phyloP scores from a whole-genome alignment of 2,329 filamentous ascomycete species.

The Cladosporium halotolerans region DNA sequence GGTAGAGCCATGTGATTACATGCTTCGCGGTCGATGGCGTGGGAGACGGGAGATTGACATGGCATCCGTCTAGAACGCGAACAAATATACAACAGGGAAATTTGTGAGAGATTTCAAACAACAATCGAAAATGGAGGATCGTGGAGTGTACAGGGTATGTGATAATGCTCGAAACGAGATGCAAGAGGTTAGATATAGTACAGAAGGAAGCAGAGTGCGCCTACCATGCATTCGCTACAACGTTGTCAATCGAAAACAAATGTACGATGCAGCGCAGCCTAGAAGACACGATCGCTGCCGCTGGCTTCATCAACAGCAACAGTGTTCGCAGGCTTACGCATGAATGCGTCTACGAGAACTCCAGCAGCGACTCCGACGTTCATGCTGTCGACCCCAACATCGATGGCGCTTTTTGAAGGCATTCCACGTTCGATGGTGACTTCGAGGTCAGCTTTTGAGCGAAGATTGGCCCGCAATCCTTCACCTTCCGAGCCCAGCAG shows the following conservation, averaged over 20 bases:
- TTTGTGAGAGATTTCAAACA: too few species aligned
- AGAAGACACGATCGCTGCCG: not conserved
- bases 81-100: too few species aligned
- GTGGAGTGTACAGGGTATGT: too few species aligned
- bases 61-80: too few species aligned
- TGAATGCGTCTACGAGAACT: conserved; percentile 64
- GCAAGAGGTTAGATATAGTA: not conserved
- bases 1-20: too few species aligned
- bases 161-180: too few species aligned
- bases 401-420: conserved; percentile 22
- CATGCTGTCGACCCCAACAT: conserved; percentile 71
- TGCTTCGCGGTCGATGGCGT: too few species aligned
- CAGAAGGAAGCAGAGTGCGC: not conserved
- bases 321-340: conserved; percentile 12
- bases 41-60: too few species aligned
- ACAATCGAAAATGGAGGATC: too few species aligned
- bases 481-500: conserved; percentile 78
- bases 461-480: conserved; percentile 61
- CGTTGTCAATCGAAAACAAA: not conserved
- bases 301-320: not conserved
- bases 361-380: conserved; percentile 89
- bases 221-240: conserved; percentile 6
- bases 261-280: not conserved
- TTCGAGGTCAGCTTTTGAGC: conserved; percentile 57
- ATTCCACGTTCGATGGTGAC: conserved; percentile 49